Conservation (phyloP, 2,329 filamentous ascomycete genomes). For the Colletotrichum aenigma region DNA sequence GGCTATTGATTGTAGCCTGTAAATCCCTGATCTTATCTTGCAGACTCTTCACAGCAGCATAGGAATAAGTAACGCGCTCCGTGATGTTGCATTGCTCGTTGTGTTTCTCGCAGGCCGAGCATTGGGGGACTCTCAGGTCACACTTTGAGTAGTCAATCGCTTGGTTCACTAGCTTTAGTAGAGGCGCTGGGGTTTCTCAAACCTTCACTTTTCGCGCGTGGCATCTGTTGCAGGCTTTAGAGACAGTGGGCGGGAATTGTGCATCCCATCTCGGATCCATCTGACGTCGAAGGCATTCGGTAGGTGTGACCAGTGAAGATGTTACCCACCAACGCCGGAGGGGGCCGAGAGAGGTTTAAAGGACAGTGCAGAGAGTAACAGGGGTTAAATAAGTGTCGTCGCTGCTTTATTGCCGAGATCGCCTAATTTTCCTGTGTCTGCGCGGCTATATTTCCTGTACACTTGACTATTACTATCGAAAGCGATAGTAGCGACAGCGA, state of each 20-base stretch:
- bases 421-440: too few species aligned
- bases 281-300: neutral
- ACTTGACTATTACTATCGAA: too few species aligned
- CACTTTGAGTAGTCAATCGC: constrained; percentile 5
- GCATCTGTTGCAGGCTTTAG: constrained; percentile 21
- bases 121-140: constrained; percentile 31
- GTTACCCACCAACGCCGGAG: neutral
- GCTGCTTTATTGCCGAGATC: neutral
- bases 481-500: too few species aligned
- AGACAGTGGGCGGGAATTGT: constrained; percentile 4
- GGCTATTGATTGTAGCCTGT: neutral
- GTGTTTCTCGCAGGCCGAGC: constrained; percentile 14
- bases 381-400: neutral
- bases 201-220: constrained; percentile 26
- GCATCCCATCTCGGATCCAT: constrained; percentile 9
- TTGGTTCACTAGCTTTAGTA: neutral
- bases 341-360: neutral
- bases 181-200: neutral
- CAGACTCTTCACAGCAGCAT: constrained; percentile 12
- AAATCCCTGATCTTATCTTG: constrained; percentile 7
- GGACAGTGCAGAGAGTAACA: neutral
- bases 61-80: constrained; percentile 21
- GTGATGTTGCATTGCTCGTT: constrained; percentile 23
- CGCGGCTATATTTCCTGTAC: too few species aligned
- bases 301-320: neutral